Evolutionary conservation across 2,329 filamentous ascomycete species (phyloP).

Genomic region (Beauveria rudraprayagi): DNA sequence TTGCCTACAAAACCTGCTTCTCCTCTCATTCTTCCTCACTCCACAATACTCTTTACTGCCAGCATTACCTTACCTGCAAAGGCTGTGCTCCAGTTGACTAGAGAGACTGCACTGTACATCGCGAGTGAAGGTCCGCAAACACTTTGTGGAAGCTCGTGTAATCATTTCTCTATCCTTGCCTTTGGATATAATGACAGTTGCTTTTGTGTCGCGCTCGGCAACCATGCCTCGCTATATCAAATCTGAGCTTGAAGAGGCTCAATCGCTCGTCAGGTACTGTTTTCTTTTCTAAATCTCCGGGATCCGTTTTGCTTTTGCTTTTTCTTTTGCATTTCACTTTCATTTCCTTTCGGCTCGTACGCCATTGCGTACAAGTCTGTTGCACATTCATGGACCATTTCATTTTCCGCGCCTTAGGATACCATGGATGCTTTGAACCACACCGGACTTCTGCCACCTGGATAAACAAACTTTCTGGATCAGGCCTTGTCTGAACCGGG

Average conservation of each 20-base stretch:
- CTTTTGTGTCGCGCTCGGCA: constrained; percentile 39
- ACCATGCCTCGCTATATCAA: constrained; percentile 45
- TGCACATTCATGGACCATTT: constrained; percentile 10
- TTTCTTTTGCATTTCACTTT: constrained; percentile 21
- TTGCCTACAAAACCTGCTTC: constrained; percentile 11
- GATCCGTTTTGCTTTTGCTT: constrained; percentile 16
- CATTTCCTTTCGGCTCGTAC: neutral
- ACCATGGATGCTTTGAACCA: constrained; percentile 8
- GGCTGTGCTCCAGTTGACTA: constrained; percentile 2
- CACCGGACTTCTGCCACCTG: constrained; percentile 8
- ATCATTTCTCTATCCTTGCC: constrained; percentile 16
- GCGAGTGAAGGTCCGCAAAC: constrained; percentile 10
- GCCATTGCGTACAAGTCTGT: constrained; percentile 1
- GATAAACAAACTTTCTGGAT: constrained; percentile 10
- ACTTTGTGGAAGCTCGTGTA: constrained; percentile 7
- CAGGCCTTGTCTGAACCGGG: constrained; percentile 26
- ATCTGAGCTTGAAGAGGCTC: constrained; percentile 51
- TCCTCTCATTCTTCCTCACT: constrained; percentile 12
- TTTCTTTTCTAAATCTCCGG: constrained; percentile 38
- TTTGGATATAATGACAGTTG: constrained; percentile 41
- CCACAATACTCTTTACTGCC: constrained; percentile 13
- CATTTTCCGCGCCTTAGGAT: neutral
- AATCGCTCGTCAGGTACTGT: constrained; percentile 56
- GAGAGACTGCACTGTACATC: constrained; percentile 6
- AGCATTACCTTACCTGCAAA: neutral